phyloP scores from a whole-genome alignment of 306 rosid genomes.

The Sicyos edulis region DNA sequence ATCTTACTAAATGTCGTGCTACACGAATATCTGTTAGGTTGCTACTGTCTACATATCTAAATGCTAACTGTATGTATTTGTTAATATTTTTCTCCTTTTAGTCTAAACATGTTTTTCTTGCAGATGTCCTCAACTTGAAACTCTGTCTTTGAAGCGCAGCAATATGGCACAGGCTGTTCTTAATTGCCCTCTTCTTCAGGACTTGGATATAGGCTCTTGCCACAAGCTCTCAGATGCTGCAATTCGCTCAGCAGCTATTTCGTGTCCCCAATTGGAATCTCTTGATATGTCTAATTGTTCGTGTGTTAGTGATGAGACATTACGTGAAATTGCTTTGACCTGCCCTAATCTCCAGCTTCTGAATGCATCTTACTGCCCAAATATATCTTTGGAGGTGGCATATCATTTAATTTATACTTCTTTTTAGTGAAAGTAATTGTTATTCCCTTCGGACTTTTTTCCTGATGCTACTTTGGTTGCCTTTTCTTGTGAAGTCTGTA shows the following conservation, averaged over 20 bases:
- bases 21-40: conserved; percentile 91
- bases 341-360: conserved; percentile 75
- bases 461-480: conserved; percentile 33
- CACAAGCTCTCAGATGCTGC: conserved; percentile 99
- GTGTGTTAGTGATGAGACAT: conserved; percentile 92
- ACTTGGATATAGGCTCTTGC: conserved; percentile 86
- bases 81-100: not conserved
- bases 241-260: conserved; percentile 84
- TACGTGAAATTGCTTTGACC: conserved; percentile 64
- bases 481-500: conserved; percentile 63
- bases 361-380: conserved; percentile 92
- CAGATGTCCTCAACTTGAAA: conserved; percentile 92
- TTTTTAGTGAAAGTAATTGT: not conserved
- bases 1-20: conserved; percentile 81
- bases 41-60: conserved; percentile 7
- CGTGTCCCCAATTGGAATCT: conserved; percentile 82
- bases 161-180: conserved; percentile 95
- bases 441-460: conserved; percentile 16
- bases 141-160: conserved; percentile 96
- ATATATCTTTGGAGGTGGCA: conserved; percentile 89
- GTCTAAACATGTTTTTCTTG: conserved; percentile 26
- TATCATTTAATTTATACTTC: not conserved
- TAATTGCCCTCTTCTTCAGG: conserved; percentile 79
- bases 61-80: not conserved
- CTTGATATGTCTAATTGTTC: conserved; percentile 89